These are phyloP conservation scores for Exophiala oligosperma DNA, from an alignment of 2,329 filamentous ascomycete genomes.

Conservation along the genomic window DNA sequence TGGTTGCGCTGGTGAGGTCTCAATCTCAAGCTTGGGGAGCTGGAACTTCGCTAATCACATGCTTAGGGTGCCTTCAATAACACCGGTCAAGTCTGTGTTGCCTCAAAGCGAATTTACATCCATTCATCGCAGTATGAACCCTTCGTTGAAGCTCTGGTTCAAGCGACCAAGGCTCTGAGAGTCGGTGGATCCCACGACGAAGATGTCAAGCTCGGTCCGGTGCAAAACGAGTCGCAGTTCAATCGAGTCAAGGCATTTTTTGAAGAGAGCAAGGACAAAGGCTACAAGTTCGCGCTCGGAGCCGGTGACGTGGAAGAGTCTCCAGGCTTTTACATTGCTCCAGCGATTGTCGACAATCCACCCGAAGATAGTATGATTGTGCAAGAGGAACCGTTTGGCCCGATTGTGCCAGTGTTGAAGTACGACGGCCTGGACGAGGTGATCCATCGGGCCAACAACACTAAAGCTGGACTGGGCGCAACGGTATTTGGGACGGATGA, in stretches of 20 bases:
- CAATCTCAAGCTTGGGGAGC: not conserved
- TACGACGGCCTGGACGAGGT: slow-evolving; percentile 51
- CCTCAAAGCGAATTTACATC: slow-evolving; percentile 58
- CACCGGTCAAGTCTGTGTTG: slow-evolving; percentile 57
- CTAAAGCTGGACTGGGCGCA: slow-evolving; percentile 52
- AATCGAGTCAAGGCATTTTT: slow-evolving; percentile 59
- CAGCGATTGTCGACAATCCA: slow-evolving; percentile 46
- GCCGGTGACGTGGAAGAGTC: slow-evolving; percentile 41
- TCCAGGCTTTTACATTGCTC: slow-evolving; percentile 52
- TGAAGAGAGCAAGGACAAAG: slow-evolving; percentile 54
- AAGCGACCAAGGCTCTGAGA: slow-evolving; percentile 32
- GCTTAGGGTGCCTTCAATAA: slow-evolving; percentile 54
- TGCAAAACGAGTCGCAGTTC: slow-evolving; percentile 67
- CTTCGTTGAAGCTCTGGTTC: slow-evolving; percentile 50
- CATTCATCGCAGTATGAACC: slow-evolving; percentile 54
- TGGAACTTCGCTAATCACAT: not conserved
- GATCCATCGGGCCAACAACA: slow-evolving; percentile 49
- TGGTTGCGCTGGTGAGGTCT: slow-evolving; percentile 43
- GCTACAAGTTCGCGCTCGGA: slow-evolving; percentile 55
- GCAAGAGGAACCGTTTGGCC: slow-evolving; percentile 51
- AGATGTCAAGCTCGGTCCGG: slow-evolving; percentile 57
- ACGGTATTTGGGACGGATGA: slow-evolving; percentile 53
- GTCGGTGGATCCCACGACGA: slow-evolving; percentile 37
- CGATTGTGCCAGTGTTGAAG: slow-evolving; percentile 49
- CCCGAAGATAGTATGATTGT: slow-evolving; percentile 30